Evolutionary conservation across 768 basidiomycete species (phyloP).

Genomic region (Tricholoma matsutake): DNA sequence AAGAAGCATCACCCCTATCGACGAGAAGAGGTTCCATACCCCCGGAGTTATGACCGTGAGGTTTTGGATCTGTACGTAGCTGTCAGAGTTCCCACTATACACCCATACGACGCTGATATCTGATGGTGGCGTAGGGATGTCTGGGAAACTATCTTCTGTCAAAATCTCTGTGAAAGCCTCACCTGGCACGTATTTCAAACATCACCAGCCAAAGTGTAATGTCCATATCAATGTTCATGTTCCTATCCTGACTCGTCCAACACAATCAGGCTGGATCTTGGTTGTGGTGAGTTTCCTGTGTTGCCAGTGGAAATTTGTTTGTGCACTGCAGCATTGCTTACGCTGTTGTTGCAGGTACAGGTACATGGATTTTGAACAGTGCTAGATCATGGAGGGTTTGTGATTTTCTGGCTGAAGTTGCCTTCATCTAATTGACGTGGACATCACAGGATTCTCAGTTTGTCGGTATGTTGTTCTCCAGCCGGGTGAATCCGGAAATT

Average conservation of each 20-base stretch:
- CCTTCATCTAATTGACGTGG: conserved; percentile 1
- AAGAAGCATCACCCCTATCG: conserved; percentile 57
- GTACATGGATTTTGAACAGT: conserved; percentile 68
- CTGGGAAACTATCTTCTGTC: conserved; percentile 59
- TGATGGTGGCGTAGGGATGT: conserved; percentile 50
- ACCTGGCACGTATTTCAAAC: conserved; percentile 65
- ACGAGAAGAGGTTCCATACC: conserved; percentile 59
- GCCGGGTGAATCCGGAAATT: neutral
- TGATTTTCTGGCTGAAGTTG: conserved; percentile 9
- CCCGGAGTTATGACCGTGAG: conserved; percentile 59
- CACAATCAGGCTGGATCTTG: conserved; percentile 58
- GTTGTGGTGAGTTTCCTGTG: conserved; percentile 52
- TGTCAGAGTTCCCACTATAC: conserved; percentile 2
- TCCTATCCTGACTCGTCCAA: conserved; percentile 6
- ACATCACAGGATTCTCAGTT: conserved; percentile 50
- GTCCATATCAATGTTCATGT: conserved; percentile 4
- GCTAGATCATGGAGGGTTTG: conserved; percentile 62
- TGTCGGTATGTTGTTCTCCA: conserved; percentile 44
- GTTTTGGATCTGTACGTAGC: conserved; percentile 64
- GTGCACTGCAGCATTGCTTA: neutral
- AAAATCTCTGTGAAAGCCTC: conserved; percentile 51
- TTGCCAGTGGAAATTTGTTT: conserved; percentile 1
- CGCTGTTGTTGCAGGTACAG: conserved; percentile 46
- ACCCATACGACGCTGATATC: conserved; percentile 3
- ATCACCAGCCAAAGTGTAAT: conserved; percentile 62